Base-by-base conservation (phyloP, 805 yeast species). In the Candida pseudofarinosa region DNA sequence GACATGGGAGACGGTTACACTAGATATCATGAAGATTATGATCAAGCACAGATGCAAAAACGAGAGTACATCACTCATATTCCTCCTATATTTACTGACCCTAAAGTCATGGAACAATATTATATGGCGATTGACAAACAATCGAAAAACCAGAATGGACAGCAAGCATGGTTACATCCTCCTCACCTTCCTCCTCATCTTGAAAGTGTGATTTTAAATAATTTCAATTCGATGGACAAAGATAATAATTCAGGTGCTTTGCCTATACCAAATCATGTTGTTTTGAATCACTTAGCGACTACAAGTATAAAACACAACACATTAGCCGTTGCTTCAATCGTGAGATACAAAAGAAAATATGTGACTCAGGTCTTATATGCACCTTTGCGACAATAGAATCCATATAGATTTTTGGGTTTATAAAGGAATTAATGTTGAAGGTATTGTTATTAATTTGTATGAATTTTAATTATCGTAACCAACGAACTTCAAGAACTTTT, bases 131-230 rank as follows among this genome's bases (percentile, higher is more conserved):
- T 86, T 39, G 95, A 86, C 55, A 79, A 79, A 53, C 83, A 78
- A 53, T 79, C 83, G 35, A 83, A 81, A 58, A 71, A 70, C 57
- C 58, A 75, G 35, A 65, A 62, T 70, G 63, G 81, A 62, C 65
- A 77, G 68, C 70, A 82, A 71, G 75, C 74, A n/a, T 69, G 74
- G 75, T 77, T 90, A 41, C 88, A 95, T 23, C 98, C 99, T 16
- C 99, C 99, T 17, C 95, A 86, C 58, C 73, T 93, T 39, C 99
- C 99, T 6, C 99, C 99, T 7, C 99, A 91, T 62, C 73, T 93
- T 46, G 99, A 93, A 60, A 85, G 85, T 55, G 98, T 93, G 43
- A 89, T 93, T 42, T 74, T 91, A 56, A 91, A 91, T 67, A 81
- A 82, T 51, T 84, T 65, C 56, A 69, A 67, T 51, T 76, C 69